Evolutionary conservation across 768 basidiomycete genomes (phyloP).

Genomic region (Russula griseocarnosa): DNA sequence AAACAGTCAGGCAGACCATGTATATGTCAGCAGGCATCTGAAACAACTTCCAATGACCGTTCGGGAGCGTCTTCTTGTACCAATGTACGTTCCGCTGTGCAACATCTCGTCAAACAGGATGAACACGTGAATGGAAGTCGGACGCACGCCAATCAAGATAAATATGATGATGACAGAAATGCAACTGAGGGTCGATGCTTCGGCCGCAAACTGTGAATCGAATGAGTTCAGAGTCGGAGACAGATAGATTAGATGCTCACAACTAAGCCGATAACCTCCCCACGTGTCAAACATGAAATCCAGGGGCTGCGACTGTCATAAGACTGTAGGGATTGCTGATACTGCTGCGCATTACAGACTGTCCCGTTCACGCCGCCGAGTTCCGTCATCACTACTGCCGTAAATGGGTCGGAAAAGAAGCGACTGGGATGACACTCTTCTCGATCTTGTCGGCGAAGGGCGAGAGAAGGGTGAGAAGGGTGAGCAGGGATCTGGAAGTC

Average conservation of each 20-base stretch:
- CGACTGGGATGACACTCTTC: too few species aligned
- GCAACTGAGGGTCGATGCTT: slow-evolving; percentile 31
- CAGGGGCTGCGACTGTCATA: not conserved
- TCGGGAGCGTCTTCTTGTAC: slow-evolving; percentile 1
- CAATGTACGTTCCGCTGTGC: slow-evolving; percentile 18
- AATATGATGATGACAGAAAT: not conserved
- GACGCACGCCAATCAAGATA: slow-evolving; percentile 18
- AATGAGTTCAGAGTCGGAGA: not conserved
- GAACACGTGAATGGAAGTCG: not conserved
- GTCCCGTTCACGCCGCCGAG: too few species aligned
- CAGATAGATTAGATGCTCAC: too few species aligned
- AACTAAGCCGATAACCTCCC: slow-evolving; percentile 38
- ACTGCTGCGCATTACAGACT: slow-evolving; percentile 8
- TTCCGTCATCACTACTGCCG: too few species aligned
- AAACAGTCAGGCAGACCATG: slow-evolving; percentile 34
- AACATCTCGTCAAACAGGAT: not conserved
- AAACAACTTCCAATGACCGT: slow-evolving; percentile 30
- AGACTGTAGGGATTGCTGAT: not conserved
- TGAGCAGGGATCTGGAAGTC: too few species aligned
- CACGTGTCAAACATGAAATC: too few species aligned
- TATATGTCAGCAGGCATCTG: slow-evolving; percentile 41
- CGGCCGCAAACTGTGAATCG: slow-evolving; percentile 35
- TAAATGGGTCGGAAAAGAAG: too few species aligned
- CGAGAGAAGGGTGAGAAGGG: too few species aligned
- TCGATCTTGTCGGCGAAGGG: too few species aligned